Evolutionary conservation across 2,329 filamentous ascomycete genomes (phyloP).

Genomic region (Calonectria pseudoreteaudii): DNA sequence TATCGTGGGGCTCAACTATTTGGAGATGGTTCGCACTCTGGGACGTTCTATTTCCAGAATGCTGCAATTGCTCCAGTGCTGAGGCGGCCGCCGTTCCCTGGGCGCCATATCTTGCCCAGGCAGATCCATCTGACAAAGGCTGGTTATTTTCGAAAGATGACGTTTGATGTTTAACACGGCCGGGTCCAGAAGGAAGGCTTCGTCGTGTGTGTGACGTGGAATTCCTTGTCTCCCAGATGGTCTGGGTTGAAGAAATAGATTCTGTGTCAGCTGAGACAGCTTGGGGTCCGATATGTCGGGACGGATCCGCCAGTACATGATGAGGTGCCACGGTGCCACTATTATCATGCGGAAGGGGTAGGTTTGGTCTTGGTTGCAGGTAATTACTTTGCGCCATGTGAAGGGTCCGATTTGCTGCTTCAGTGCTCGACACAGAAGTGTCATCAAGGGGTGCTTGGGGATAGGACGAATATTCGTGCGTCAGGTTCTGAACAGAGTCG

Average conservation of each 20-base stretch:
- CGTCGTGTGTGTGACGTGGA: constrained; percentile 20
- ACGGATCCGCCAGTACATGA: constrained; percentile 24
- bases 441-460: constrained; percentile 45
- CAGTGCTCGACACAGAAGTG: constrained; percentile 39
- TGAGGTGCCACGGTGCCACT: constrained; percentile 31
- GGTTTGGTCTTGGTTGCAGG: constrained; percentile 43
- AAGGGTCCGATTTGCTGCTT: constrained; percentile 34
- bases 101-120: constrained; percentile 12
- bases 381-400: constrained; percentile 38
- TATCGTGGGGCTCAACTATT: constrained; percentile 21
- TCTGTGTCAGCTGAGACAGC: constrained; percentile 5
- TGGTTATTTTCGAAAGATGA: constrained; percentile 24
- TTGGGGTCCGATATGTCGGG: constrained; percentile 22
- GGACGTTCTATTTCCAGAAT: not conserved
- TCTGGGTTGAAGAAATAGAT: constrained; percentile 28
- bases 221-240: constrained; percentile 24
- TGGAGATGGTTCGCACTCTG: constrained; percentile 22
- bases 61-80: not conserved
- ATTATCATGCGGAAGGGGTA: constrained; percentile 42
- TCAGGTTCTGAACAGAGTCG: not conserved
- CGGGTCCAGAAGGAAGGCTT: constrained; percentile 34
- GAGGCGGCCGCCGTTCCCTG: not conserved
- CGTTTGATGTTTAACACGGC: constrained; percentile 5
- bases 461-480: constrained; percentile 38
- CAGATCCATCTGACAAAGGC: constrained; percentile 29